phyloP scores from a whole-genome alignment of 2,329 filamentous ascomycete genomes.

The Ascochyta koolunga region DNA sequence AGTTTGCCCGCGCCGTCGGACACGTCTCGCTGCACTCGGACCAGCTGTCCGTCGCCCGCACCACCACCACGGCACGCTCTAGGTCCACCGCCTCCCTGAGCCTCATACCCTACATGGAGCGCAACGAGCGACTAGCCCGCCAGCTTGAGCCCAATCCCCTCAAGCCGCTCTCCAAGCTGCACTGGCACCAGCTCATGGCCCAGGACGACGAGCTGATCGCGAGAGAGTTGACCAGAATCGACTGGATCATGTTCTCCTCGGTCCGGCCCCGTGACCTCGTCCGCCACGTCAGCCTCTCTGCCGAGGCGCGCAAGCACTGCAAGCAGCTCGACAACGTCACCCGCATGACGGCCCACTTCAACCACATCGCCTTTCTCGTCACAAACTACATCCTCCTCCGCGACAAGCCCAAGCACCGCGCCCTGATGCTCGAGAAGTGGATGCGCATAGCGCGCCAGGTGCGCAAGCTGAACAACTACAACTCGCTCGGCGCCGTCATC shows the following conservation, averaged over 20 bases:
- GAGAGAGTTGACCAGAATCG: slow-evolving; percentile 89
- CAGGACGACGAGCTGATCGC: slow-evolving; percentile 84
- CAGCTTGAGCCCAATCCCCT: slow-evolving; percentile 72
- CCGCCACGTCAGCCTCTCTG: slow-evolving; percentile 81
- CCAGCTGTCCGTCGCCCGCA: slow-evolving; percentile 38
- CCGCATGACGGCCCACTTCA: slow-evolving; percentile 86
- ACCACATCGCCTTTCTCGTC: slow-evolving; percentile 63
- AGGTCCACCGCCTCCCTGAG: slow-evolving; percentile 45
- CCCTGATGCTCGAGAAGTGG: slow-evolving; percentile 90
- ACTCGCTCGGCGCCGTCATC: slow-evolving; percentile 89
- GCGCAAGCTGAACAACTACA: slow-evolving; percentile 94
- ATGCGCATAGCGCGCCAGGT: slow-evolving; percentile 87
- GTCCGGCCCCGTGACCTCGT: slow-evolving; percentile 93
- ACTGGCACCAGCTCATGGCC: slow-evolving; percentile 91
- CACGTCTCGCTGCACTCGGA: slow-evolving; percentile 39
- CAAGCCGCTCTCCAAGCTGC: slow-evolving; percentile 77
- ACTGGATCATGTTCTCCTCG: slow-evolving; percentile 98
- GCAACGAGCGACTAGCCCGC: slow-evolving; percentile 79
- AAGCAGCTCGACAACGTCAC: slow-evolving; percentile 84
- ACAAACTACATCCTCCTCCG: slow-evolving; percentile 71
- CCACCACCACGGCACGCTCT: slow-evolving; percentile 34
- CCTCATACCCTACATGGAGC: slow-evolving; percentile 72
- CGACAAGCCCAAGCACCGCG: slow-evolving; percentile 95
- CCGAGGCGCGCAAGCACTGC: slow-evolving; percentile 74
- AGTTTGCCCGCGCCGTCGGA: slow-evolving; percentile 39